A percentile compares a stretch with the other conserved stretches of the same genome.
Evolutionary conservation across 2,329 filamentous ascomycete species (phyloP).

Genomic region (Kalmusia sp.): DNA sequence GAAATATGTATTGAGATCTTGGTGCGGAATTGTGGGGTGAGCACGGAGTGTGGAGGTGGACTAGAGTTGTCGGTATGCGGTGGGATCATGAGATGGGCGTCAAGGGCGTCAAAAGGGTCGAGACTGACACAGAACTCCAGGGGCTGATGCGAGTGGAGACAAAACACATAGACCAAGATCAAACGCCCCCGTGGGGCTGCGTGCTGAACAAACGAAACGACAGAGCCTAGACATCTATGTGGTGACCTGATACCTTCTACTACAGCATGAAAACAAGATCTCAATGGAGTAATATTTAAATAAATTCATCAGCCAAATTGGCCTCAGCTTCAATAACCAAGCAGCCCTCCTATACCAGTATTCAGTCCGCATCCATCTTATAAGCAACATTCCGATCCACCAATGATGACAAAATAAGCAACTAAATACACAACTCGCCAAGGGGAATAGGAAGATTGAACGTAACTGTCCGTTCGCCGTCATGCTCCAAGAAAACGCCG

Average conservation of each 20-base stretch:
- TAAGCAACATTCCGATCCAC: background rate
- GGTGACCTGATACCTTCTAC: too few relatives aligned
- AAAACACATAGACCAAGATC: background rate
- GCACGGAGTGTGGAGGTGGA: background rate
- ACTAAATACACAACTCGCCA: background rate
- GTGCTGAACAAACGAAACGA: background rate
- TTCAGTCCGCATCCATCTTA: background rate
- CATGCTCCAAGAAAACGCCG: constrained; percentile 7
- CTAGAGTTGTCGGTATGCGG: background rate
- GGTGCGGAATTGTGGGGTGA: background rate
- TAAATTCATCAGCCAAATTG: background rate
- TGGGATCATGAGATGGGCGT: background rate
- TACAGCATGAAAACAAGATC: too few relatives aligned
- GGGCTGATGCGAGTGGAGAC: background rate
- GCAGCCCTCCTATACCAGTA: background rate
- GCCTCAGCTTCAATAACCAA: background rate
- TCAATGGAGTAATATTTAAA: background rate
- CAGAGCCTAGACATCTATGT: too few relatives aligned
- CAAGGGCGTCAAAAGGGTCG: background rate
- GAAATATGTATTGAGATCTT: background rate
- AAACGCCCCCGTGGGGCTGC: background rate
- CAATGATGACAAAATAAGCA: background rate
- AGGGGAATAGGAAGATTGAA: background rate
- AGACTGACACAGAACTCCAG: background rate
- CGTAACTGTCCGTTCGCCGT: constrained; percentile 2